phyloP scores from a whole-genome alignment of 768 basidiomycete genomes.

The Crassisporium funariophilum region DNA sequence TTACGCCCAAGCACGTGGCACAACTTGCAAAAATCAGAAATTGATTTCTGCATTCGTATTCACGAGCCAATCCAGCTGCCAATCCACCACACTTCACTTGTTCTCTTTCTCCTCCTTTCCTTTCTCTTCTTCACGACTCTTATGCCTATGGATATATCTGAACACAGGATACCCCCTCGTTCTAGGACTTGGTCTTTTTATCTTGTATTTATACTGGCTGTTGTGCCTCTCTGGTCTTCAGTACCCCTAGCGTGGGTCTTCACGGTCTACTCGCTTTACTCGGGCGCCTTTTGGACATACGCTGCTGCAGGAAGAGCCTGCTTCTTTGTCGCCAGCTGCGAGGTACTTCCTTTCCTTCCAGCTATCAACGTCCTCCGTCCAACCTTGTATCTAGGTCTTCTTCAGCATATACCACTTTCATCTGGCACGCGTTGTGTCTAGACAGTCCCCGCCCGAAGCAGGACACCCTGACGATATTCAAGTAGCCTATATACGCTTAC shows the following conservation, averaged over 20 bases:
- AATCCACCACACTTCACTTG: conserved; percentile 5
- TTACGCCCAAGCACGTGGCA: too few species aligned
- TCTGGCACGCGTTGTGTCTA: conserved; percentile 50
- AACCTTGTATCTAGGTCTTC: conserved; percentile 45
- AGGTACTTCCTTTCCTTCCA: conserved; percentile 41
- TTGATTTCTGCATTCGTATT: too few species aligned
- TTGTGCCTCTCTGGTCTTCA: conserved; percentile 66
- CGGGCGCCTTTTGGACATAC: conserved; percentile 44
- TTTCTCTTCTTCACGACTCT: conserved; percentile 3
- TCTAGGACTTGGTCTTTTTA: conserved; percentile 56
- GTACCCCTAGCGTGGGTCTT: conserved; percentile 69
- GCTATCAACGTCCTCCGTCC: conserved; percentile 2
- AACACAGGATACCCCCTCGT: conserved; percentile 37
- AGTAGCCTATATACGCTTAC: conserved; percentile 58
- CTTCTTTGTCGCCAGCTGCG: conserved; percentile 57
- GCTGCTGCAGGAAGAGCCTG: conserved; percentile 36
- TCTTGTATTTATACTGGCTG: conserved; percentile 52
- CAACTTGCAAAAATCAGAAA: too few species aligned
- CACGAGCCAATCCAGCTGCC: too few species aligned
- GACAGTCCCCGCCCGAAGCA: conserved; percentile 44
- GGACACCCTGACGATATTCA: conserved; percentile 60
- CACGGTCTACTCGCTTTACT: conserved; percentile 50
- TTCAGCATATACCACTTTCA: conserved; percentile 69
- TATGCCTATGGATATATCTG: conserved; percentile 38
- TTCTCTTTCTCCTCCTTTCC: background rate